Conservation (phyloP, 768 basidiomycete species). For the Lentinula guzmanii region DNA sequence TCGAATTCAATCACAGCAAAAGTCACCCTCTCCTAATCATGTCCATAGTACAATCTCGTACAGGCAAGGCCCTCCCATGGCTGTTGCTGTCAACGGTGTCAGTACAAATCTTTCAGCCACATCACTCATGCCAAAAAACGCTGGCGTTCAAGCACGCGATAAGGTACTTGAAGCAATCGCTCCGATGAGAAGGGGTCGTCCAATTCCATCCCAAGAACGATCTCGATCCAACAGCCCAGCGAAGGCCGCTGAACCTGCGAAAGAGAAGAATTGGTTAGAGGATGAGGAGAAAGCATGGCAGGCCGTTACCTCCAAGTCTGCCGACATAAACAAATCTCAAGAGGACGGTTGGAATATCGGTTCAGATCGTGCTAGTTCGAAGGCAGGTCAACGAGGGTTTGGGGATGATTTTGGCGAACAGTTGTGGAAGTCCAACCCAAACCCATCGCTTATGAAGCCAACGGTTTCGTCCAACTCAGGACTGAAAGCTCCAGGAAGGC, state of each 20-base stretch:
- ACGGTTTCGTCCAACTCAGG: constrained; percentile 11
- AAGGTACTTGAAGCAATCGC: constrained; percentile 76
- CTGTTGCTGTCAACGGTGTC: constrained; percentile 10
- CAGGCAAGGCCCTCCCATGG: constrained; percentile 14
- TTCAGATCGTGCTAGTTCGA: constrained; percentile 15
- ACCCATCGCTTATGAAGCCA: constrained; percentile 9
- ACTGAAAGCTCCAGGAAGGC: neutral
- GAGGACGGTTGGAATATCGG: constrained; percentile 31
- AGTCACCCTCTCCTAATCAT: constrained; percentile 19
- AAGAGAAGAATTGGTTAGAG: constrained; percentile 26
- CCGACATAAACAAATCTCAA: constrained; percentile 12
- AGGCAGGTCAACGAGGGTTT: constrained; percentile 38
- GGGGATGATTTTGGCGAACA: constrained; percentile 62
- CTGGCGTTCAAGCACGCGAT: constrained; percentile 66
- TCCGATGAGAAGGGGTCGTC: constrained; percentile 71
- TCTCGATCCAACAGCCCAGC: constrained; percentile 25
- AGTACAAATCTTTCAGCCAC: neutral
- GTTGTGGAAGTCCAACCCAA: constrained; percentile 44
- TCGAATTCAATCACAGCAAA: constrained; percentile 24
- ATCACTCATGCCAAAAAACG: constrained; percentile 28
- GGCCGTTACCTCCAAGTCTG: constrained; percentile 23
- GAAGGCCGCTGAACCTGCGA: constrained; percentile 18
- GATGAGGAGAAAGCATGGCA: constrained; percentile 48
- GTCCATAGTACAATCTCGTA: constrained; percentile 23
- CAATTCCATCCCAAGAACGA: constrained; percentile 29